phyloP scores from a whole-genome alignment of 305 asterid genomes.

The Rubia tinctorum region DNA sequence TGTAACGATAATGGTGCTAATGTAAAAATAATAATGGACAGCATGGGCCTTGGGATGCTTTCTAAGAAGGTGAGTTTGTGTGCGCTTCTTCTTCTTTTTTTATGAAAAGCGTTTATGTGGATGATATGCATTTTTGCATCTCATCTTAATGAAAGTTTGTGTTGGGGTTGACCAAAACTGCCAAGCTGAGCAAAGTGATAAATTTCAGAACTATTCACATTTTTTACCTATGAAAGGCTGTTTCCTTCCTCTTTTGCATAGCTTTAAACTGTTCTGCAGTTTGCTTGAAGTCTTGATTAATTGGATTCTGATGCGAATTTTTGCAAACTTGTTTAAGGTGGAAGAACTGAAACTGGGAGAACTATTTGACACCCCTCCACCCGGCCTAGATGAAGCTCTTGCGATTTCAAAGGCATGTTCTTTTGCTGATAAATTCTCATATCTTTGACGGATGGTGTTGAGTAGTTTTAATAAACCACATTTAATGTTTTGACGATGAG shows the following conservation, averaged over 20 bases:
- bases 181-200: neutral
- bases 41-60: constrained; percentile 73
- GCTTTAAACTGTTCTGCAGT: neutral
- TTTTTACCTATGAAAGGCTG: neutral
- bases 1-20: constrained; percentile 37
- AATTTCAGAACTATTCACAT: neutral
- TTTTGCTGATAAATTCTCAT: constrained; percentile 8
- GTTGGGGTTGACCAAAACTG: neutral
- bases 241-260: neutral
- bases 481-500: constrained; percentile 14
- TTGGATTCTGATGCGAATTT: neutral
- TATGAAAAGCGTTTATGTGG: constrained; percentile 5
- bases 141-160: no score
- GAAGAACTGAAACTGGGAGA: constrained; percentile 82
- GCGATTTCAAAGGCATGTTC: constrained; percentile 89
- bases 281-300: neutral
- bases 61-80: constrained; percentile 51
- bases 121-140: neutral
- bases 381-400: constrained; percentile 96
- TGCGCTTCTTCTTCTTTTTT: neutral
- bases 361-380: constrained; percentile 93
- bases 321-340: constrained; percentile 34
- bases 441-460: constrained; percentile 7
- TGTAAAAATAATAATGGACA: constrained; percentile 50
- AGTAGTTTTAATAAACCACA: constrained; percentile 7